phyloP scores from a whole-genome alignment of 2,329 filamentous ascomycete genomes.

The Cordyceps cateniannulata region DNA sequence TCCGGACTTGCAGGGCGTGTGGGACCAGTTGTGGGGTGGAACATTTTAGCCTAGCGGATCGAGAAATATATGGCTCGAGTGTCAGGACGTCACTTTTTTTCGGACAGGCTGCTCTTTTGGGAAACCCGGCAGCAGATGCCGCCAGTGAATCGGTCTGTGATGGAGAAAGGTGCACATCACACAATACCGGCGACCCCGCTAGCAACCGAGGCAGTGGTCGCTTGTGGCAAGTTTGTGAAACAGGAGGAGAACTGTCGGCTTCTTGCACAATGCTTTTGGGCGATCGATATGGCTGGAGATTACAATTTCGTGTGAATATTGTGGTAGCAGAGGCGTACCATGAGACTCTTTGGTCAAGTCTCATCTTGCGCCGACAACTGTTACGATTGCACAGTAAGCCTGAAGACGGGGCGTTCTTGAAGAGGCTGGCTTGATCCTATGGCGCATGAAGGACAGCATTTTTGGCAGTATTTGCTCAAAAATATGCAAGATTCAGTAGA shows the following conservation, averaged over 20 bases:
- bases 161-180: not conserved
- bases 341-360: not conserved
- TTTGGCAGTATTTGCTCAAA: not conserved
- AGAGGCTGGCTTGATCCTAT: not conserved
- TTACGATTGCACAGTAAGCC: not conserved
- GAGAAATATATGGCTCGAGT: not conserved
- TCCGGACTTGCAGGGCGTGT: not conserved
- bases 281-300: not conserved
- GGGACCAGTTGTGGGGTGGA: not conserved
- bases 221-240: not conserved
- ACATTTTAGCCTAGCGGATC: not conserved
- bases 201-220: not conserved
- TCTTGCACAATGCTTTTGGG: not conserved
- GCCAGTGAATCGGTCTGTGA: not conserved
- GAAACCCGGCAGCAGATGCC: not conserved
- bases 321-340: not conserved
- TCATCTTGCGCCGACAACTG: not conserved
- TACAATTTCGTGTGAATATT: not conserved
- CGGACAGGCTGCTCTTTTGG: not conserved
- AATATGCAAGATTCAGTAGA: not conserved
- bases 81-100: not conserved
- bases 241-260: not conserved
- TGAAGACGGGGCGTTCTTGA: too few relatives aligned
- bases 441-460: not conserved
- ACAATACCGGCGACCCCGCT: not conserved